Base-by-base conservation (phyloP, 176 grass and related monocot genomes). In the Oropetium thomaeum region DNA sequence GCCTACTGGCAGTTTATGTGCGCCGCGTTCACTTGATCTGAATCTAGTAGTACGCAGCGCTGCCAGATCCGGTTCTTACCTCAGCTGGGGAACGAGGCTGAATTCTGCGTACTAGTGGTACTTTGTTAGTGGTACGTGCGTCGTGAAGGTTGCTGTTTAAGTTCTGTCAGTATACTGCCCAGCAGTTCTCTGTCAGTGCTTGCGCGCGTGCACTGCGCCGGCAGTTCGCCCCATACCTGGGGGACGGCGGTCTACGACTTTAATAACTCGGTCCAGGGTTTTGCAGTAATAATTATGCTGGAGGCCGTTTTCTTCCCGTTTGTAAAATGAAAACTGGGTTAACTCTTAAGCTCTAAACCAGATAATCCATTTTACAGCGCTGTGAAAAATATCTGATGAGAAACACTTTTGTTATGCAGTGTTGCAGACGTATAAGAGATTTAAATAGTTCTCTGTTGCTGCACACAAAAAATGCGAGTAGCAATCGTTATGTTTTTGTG, bases 11-110 rank as follows among this genome's bases (percentile, higher is more conserved):
- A 15, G 26, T 49, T 52, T 5, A 12, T 12, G 41, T 32, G 29
- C 27, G 29, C 27, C 0, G 41, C 32, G 41, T 52, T 43, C 53
- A 62, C 43, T 75, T 14, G 77, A 85, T 75, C 70, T 61, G 51
- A 5, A 67, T 25, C 40, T 49, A 27, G 13, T 31, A 37, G 22
- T 33, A 10, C 33, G 12, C 4, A 3, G 3, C 29, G 28, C 12
- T 5, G 20, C 16, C 42, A 74, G 83, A 86, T 86, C 83, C 70
- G n/a, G 14, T 42, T 31, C 15, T 51, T 51, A 1, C 14, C 22
- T 12, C 32, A 7, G 19, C 27, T 2, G 27, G 42, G 3, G 42
- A 44, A 4, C 13, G 42, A 10, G 42, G 8, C 7, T 13, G 3
- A 62, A 32, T 12, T 64, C 29, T 40, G 2, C 19, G 37, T 58